Evolutionary conservation across 140 eudicot genomes (phyloP).

Genomic region (Anethum foeniculum): DNA sequence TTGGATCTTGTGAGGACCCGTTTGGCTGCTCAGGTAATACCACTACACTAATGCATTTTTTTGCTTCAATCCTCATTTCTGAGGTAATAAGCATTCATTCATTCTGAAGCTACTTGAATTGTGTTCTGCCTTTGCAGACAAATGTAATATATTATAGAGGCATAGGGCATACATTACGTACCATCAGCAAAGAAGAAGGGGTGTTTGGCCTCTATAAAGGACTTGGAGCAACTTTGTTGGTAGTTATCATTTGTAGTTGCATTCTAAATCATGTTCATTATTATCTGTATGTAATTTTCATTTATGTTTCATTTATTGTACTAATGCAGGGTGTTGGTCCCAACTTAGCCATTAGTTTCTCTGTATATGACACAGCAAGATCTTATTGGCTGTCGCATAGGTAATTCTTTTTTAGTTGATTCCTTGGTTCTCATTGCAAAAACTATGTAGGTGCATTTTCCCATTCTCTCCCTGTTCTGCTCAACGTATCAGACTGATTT

Average conservation of each 20-base stretch:
- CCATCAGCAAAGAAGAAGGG: conserved; percentile 82
- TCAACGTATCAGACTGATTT: neutral
- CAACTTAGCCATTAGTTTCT: conserved; percentile 84
- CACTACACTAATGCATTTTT: neutral
- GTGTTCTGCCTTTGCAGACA: conserved; percentile 43
- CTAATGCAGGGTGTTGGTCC: conserved; percentile 90
- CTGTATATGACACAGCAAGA: conserved; percentile 76
- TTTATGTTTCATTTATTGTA: neutral
- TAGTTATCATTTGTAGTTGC: conserved; percentile 23
- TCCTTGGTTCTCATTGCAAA: neutral
- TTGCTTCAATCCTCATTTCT: conserved; percentile 4
- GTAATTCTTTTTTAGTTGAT: conserved; percentile 23
- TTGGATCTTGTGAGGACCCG: conserved; percentile 93
- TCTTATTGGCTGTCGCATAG: conserved; percentile 70
- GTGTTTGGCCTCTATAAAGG: conserved; percentile 79
- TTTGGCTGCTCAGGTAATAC: conserved; percentile 75
- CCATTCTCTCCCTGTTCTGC: neutral
- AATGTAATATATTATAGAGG: conserved; percentile 75
- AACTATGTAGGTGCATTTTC: neutral
- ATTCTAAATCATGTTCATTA: conserved; percentile 3
- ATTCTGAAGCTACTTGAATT: neutral
- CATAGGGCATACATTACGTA: conserved; percentile 65
- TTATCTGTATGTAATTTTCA: neutral
- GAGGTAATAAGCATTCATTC: neutral
- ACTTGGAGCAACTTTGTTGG: conserved; percentile 88